Percentiles rank a stretch among this genome's conserved stretches.
These are phyloP conservation scores for Chlorella sp. DNA, from an alignment of 139 green algal genomes.

Conservation along the genomic window DNA sequence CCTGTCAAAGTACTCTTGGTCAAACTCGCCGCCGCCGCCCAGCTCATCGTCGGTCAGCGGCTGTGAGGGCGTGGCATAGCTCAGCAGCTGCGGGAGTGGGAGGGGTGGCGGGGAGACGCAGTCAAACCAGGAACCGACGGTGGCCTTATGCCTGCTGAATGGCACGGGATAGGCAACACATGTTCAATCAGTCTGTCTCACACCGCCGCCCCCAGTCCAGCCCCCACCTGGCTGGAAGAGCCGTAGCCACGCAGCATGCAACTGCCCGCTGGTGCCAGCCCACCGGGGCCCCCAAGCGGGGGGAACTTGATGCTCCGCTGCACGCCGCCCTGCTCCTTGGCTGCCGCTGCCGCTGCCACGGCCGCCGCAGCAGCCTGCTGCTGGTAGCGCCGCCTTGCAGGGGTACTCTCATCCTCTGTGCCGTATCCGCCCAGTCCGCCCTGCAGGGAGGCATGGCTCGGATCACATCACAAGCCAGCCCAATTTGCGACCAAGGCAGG, in stretches of 20 bases:
- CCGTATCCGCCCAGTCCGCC: conserved; percentile 9
- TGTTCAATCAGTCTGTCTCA: no score
- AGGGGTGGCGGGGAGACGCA: no score
- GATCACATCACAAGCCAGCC: no score
- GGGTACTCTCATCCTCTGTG: conserved; percentile 31
- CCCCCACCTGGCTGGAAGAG: conserved; percentile 27
- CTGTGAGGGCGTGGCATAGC: neutral
- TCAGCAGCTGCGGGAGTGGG: neutral
- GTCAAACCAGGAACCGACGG: no score
- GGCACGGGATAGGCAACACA: no score
- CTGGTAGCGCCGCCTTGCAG: conserved; percentile 30
- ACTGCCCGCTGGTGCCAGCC: neutral
- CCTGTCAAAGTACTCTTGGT: conserved; percentile 38
- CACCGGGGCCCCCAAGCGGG: neutral
- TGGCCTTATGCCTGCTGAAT: no score
- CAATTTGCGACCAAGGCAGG: no score
- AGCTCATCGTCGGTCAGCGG: neutral
- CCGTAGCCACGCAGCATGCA: conserved; percentile 6
- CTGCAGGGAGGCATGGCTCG: no score
- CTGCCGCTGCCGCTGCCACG: neutral
- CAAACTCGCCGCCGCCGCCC: conserved; percentile 3
- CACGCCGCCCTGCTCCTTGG: conserved; percentile 17
- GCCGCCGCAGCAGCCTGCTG: conserved; percentile 18
- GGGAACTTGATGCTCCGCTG: conserved; percentile 40
- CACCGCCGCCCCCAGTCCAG: no score